These are phyloP conservation scores for Elsinoe fawcettii DNA, from an alignment of 2,329 filamentous ascomycete species.

Conservation along the genomic window DNA sequence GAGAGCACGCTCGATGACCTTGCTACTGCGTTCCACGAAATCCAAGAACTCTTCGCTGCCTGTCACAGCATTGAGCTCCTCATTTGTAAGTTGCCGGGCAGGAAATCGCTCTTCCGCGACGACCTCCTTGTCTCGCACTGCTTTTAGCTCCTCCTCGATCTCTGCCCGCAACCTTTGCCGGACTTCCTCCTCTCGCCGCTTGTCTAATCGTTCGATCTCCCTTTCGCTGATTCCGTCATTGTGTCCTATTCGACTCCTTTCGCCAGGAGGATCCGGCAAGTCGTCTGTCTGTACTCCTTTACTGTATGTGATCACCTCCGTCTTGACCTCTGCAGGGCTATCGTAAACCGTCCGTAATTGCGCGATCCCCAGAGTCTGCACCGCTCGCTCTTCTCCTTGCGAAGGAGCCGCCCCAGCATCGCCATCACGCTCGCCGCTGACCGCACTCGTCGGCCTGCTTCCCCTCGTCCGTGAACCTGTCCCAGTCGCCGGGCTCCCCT, in stretches of 20 bases:
- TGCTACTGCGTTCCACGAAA: conserved; percentile 91
- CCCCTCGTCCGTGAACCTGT: conserved; percentile 20
- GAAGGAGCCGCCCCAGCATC: conserved; percentile 17
- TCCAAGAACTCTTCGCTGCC: conserved; percentile 89
- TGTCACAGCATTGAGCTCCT: conserved; percentile 84
- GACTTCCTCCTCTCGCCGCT: conserved; percentile 81
- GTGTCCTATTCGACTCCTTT: conserved; percentile 46
- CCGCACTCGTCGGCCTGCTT: background rate
- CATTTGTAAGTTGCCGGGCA: conserved; percentile 66
- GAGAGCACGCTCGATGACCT: conserved; percentile 90
- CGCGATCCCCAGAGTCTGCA: conserved; percentile 58
- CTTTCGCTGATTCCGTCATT: conserved; percentile 36
- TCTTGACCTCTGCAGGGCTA: conserved; percentile 55
- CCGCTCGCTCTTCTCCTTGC: background rate
- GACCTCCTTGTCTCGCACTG: conserved; percentile 50
- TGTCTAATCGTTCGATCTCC: conserved; percentile 61
- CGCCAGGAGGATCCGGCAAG: conserved; percentile 53
- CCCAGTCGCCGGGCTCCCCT: background rate
- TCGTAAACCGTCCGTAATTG: conserved; percentile 73
- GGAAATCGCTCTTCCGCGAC: conserved; percentile 56
- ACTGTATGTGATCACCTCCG: conserved; percentile 89
- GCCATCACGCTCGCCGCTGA: conserved; percentile 21
- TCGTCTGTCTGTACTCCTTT: conserved; percentile 90
- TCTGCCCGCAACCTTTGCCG: conserved; percentile 76
- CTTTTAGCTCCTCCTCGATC: conserved; percentile 84